Conservation (phyloP, 2,329 filamentous ascomycete species). For the Akanthomyces uredinophilus region DNA sequence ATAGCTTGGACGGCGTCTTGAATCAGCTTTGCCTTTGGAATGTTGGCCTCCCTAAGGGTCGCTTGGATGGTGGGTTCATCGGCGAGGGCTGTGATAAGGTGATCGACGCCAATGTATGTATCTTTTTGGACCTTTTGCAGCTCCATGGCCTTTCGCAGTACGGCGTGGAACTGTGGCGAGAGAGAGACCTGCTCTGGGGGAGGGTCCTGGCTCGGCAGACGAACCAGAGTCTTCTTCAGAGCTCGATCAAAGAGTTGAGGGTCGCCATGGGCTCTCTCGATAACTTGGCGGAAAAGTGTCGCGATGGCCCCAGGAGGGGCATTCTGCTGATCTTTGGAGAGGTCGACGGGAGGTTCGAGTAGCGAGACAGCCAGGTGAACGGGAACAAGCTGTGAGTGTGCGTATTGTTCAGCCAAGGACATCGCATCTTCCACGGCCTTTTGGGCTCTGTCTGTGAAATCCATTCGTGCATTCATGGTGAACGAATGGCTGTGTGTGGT, state of each 20-base stretch:
- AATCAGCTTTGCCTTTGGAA: constrained; percentile 85
- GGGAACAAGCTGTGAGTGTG: constrained; percentile 84
- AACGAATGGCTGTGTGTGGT: constrained; percentile 15
- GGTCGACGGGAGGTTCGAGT: constrained; percentile 68
- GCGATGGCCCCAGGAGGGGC: constrained; percentile 55
- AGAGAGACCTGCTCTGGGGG: constrained; percentile 84
- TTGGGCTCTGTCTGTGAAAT: constrained; percentile 90
- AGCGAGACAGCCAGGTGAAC: constrained; percentile 83
- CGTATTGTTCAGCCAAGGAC: constrained; percentile 80
- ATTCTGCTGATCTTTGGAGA: constrained; percentile 80
- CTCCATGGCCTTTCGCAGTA: constrained; percentile 79
- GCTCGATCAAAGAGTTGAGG: constrained; percentile 81
- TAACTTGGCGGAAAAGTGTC: constrained; percentile 90
- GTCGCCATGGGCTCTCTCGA: constrained; percentile 91
- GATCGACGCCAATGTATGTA: constrained; percentile 88
- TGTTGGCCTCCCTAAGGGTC: constrained; percentile 76
- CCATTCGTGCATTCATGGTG: constrained; percentile 71
- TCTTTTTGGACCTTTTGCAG: constrained; percentile 98
- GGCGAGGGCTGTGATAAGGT: constrained; percentile 78
- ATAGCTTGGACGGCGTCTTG: constrained; percentile 89
- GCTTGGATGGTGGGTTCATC: constrained; percentile 73
- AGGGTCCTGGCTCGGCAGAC: constrained; percentile 89
- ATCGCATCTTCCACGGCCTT: constrained; percentile 88
- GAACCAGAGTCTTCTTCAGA: constrained; percentile 86
- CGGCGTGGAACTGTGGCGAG: constrained; percentile 73